Evolutionary conservation across 495 filamentous ascomycete species (phyloP), one percentile per base, ranked within the genome.

Genomic region (Aspergillus kassunensis): DNA sequence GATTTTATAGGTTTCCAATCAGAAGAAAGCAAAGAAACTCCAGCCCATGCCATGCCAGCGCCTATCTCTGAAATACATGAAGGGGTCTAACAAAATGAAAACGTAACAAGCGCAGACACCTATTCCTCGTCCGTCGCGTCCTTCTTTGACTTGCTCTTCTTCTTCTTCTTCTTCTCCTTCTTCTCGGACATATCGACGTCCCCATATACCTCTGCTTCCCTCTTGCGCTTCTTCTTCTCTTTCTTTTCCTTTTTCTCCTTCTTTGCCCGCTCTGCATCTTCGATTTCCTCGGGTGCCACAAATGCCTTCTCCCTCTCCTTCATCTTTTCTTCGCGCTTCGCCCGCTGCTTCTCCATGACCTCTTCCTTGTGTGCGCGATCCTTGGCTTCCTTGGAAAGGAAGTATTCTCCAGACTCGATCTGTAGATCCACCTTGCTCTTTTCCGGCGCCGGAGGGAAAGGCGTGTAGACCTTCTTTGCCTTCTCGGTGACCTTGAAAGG

Each of bases 341-440:
- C 73, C 64, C 83, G 85, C 73, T 92, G 86, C 61, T 83, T 82
- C 71, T 91, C 90, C 59, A 89, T 78, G 46, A 88, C 74, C 58
- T 87, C 84, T 57, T 92, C 87, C 70, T 86, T 85, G 45, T 76
- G 83, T 47, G 80, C 88, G 44, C 92, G 78, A 55, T 95, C 89
- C 78, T 91, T 95, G 42, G 88, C 90, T 62, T 93, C 83, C 78
- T 95, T 95, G 47, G 83, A 82, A 63, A 97, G 71, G 73, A 97
- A 97, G 72, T 93, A 97, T 74, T 97, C 93, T 65, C 95, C 95
- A 59, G 82, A 91, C 80, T 99, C 93, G 73, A 97, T 93, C 79
- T 97, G 92, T 66, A 93, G 72, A 69, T 99, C 93, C 54, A 99
- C 81, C 82, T 97, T 99, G 80, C 90, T 96, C 81, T 91, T 91